Evolutionary conservation across 2,329 filamentous ascomycete genomes (phyloP).

Genomic region (Alternaria triticina): DNA sequence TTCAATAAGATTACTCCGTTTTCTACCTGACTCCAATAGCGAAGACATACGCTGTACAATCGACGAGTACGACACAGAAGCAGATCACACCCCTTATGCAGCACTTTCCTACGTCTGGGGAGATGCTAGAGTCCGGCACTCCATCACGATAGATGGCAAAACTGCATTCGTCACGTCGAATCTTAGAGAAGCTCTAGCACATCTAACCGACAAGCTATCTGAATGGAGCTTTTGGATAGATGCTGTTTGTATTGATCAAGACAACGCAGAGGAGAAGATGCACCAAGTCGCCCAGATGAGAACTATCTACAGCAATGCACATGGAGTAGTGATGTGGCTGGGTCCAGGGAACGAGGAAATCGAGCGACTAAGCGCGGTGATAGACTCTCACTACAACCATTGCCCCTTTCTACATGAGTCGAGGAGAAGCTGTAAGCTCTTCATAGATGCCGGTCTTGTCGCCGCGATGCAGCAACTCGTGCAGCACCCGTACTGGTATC

Average conservation of each 20-base stretch:
- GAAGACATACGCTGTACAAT: neutral
- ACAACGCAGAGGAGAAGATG: neutral
- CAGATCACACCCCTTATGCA: too few relatives aligned
- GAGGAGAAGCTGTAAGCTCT: too few relatives aligned
- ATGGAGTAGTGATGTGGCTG: neutral
- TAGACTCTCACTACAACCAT: neutral
- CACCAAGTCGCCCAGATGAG: neutral
- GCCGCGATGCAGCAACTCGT: too few relatives aligned
- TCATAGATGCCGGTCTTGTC: too few relatives aligned
- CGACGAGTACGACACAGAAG: neutral
- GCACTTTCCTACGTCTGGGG: neutral
- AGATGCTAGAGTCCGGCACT: neutral
- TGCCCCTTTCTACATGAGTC: too few relatives aligned
- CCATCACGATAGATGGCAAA: fast-evolving
- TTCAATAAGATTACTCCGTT: neutral
- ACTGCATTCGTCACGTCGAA: neutral
- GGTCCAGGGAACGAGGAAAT: fast-evolving
- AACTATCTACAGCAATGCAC: neutral
- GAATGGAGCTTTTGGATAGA: neutral
- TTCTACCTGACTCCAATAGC: neutral
- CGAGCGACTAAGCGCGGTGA: fast-evolving
- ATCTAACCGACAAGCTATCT: too few relatives aligned
- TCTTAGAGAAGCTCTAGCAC: neutral
- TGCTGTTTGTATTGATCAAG: neutral
- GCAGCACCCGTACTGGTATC: neutral